phyloP scores from a whole-genome alignment of 441 rosid species.

The Mallotus japonicus region DNA sequence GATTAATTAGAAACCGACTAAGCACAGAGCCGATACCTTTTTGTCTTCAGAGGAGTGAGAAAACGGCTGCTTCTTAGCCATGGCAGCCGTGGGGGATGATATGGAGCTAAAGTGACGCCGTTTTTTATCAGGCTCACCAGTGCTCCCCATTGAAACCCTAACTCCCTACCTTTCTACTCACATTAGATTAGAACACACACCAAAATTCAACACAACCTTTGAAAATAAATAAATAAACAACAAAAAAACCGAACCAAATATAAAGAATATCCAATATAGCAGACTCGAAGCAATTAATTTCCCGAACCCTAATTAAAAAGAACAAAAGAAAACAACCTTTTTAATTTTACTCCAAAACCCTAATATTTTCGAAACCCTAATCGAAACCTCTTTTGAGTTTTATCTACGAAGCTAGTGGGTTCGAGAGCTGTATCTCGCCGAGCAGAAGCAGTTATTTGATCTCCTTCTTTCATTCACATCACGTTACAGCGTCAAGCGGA shows the following conservation, averaged over 20 bases:
- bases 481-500: constrained; percentile 14
- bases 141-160: constrained; percentile 88
- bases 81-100: constrained; percentile 77
- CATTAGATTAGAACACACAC: constrained; percentile 33
- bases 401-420: background rate
- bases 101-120: constrained; percentile 77
- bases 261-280: background rate
- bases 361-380: constrained; percentile 27
- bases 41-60: constrained; percentile 76
- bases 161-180: constrained; percentile 31
- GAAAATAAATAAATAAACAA: background rate
- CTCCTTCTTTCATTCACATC: background rate
- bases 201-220: background rate
- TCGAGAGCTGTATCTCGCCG: background rate
- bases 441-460: constrained; percentile 6
- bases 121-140: constrained; percentile 91
- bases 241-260: background rate
- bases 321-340: background rate
- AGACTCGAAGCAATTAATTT: background rate
- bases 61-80: constrained; percentile 70
- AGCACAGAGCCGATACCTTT: constrained; percentile 39
- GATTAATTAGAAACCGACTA: background rate
- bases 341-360: constrained; percentile 28
- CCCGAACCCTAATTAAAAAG: constrained; percentile 30
- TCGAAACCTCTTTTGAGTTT: background rate